These are phyloP conservation scores for Gossypium longicalyx DNA, from an alignment of 345 rosid genomes.

Conservation along the genomic window DNA sequence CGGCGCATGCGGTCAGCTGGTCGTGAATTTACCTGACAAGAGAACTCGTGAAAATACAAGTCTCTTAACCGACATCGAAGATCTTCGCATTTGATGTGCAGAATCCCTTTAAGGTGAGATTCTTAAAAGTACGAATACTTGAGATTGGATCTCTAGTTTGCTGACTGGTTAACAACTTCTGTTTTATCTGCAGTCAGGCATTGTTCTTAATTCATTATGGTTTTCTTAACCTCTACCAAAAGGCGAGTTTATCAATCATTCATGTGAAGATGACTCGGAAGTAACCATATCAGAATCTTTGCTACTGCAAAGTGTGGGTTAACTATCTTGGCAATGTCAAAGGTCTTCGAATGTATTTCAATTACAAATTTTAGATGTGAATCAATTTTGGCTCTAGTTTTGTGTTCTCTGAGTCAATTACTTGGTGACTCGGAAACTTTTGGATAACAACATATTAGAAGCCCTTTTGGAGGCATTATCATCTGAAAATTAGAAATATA, in stretches of 20 bases:
- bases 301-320: not conserved
- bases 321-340: not conserved
- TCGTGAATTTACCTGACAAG: constrained; percentile 52
- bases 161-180: too few relatives aligned
- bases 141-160: not conserved
- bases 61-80: constrained; percentile 75
- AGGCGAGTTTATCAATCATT: not conserved
- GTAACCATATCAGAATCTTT: not conserved
- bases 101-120: constrained; percentile 1
- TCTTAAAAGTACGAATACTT: not conserved
- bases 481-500: too few relatives aligned
- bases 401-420: not conserved
- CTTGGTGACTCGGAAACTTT: not conserved
- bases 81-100: constrained; percentile 41
- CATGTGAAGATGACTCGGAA: not conserved
- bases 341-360: not conserved
- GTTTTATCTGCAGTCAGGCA: not conserved
- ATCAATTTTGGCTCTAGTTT: not conserved
- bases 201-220: not conserved
- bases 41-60: constrained; percentile 23
- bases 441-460: not conserved
- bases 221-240: not conserved
- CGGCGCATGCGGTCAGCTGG: constrained; percentile 96
- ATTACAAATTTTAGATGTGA: not conserved
- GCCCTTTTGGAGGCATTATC: not conserved